Conservation (phyloP, 345 rosid species). For the Acer yangbiense region DNA sequence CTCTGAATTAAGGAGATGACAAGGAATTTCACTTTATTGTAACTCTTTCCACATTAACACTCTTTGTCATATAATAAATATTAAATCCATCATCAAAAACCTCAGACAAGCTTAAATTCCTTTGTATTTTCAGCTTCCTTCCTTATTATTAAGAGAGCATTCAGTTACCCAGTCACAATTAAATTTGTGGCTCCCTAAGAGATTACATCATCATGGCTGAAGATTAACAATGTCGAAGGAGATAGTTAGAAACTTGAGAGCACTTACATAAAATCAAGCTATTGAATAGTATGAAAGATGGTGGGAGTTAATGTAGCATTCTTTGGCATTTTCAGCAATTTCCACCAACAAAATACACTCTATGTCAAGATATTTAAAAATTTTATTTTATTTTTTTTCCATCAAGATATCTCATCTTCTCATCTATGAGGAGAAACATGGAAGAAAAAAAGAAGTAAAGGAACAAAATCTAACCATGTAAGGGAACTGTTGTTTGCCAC, state of each 20-base stretch:
- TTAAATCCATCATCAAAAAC: not conserved
- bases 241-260: not conserved
- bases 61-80: not conserved
- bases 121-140: not conserved
- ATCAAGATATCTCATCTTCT: not conserved
- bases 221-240: not conserved
- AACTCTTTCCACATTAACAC: not conserved
- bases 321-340: not conserved
- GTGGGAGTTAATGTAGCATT: not conserved
- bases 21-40: not conserved
- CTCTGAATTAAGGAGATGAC: not conserved
- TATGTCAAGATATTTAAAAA: not conserved
- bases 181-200: not conserved
- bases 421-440: not conserved
- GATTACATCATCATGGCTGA: not conserved
- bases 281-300: not conserved
- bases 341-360: not conserved
- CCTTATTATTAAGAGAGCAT: not conserved
- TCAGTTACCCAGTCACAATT: not conserved
- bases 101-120: not conserved
- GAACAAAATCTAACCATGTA: slow-evolving; percentile 74
- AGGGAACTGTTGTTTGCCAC: slow-evolving; percentile 89
- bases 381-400: not conserved
- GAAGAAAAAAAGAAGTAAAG: slow-evolving; percentile 5
- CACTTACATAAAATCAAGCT: not conserved